phyloP scores from a whole-genome alignment of 208 protist species.

The Entamoeba moshkovskii region DNA sequence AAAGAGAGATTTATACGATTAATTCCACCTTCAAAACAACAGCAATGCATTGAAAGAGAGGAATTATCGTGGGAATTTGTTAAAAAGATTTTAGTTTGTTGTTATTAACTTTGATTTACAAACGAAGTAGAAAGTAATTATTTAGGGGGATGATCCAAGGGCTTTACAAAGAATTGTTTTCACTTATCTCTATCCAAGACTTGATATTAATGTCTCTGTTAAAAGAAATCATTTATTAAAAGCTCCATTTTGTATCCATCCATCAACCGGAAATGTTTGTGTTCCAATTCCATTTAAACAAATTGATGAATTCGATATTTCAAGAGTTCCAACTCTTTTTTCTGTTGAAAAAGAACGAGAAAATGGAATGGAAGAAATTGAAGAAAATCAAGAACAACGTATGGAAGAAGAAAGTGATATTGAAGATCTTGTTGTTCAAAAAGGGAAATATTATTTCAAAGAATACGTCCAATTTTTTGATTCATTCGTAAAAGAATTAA shows the following conservation, averaged over 20 bases:
- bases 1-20: background rate
- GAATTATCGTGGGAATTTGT: background rate
- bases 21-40: background rate
- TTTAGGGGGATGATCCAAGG: no score
- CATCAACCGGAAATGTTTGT: slow-evolving; percentile 3
- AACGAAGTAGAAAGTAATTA: no score
- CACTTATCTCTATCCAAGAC: background rate
- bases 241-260: slow-evolving; percentile 15
- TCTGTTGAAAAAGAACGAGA: no score
- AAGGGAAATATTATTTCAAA: no score
- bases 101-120: background rate
- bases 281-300: background rate
- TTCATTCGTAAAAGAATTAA: no score
- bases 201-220: slow-evolving; percentile 11
- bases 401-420: no score
- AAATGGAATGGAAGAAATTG: no score
- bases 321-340: background rate
- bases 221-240: slow-evolving; percentile 14
- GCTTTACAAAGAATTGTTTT: background rate
- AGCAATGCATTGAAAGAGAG: background rate
- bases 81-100: background rate
- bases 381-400: no score
- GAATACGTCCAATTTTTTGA: no score
- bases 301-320: background rate
- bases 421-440: no score